phyloP scores from a whole-genome alignment of 192 early-diverging fungal genomes.

The Pilaira anomala region DNA sequence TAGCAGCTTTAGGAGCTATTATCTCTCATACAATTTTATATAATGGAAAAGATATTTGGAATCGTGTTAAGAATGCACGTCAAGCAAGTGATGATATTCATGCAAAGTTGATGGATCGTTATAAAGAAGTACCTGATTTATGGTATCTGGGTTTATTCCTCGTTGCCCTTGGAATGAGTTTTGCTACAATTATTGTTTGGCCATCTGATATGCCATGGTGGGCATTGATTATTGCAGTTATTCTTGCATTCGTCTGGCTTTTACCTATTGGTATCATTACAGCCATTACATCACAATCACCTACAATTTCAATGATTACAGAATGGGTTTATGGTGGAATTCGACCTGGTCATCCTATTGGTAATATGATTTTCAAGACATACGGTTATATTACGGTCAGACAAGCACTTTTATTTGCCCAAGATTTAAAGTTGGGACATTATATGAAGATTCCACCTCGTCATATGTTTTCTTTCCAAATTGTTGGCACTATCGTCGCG shows the following conservation, averaged over 20 bases:
- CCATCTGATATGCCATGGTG: slow-evolving; percentile 62
- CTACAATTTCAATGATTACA: slow-evolving; percentile 62
- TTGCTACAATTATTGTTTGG: slow-evolving; percentile 45
- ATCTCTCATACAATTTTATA: slow-evolving; percentile 61
- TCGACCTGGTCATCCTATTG: slow-evolving; percentile 57
- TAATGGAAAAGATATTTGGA: slow-evolving; percentile 65
- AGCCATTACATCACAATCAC: slow-evolving; percentile 57
- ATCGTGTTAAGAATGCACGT: slow-evolving; percentile 56
- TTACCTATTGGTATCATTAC: slow-evolving; percentile 64
- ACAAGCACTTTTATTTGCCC: slow-evolving; percentile 59
- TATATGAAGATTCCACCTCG: slow-evolving; percentile 85
- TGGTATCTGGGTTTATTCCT: slow-evolving; percentile 68
- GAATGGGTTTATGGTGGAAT: slow-evolving; percentile 67
- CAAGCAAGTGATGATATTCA: slow-evolving; percentile 69
- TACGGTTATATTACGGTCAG: slow-evolving; percentile 56
- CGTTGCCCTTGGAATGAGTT: slow-evolving; percentile 47
- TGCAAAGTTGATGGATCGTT: slow-evolving; percentile 67
- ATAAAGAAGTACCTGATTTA: slow-evolving; percentile 75
- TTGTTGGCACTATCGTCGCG: slow-evolving; percentile 68
- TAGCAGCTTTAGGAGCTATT: slow-evolving; percentile 65
- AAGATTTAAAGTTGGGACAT: slow-evolving; percentile 74
- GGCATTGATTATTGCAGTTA: slow-evolving; percentile 50
- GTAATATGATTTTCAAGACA: slow-evolving; percentile 71
- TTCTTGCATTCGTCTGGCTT: slow-evolving; percentile 48
- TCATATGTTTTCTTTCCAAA: slow-evolving; percentile 75